A percentile compares a stretch with the other conserved stretches of the same genome.
Evolutionary conservation across 176 grass and related monocot genomes (phyloP).

Genomic region (Coix lacrymajobi): DNA sequence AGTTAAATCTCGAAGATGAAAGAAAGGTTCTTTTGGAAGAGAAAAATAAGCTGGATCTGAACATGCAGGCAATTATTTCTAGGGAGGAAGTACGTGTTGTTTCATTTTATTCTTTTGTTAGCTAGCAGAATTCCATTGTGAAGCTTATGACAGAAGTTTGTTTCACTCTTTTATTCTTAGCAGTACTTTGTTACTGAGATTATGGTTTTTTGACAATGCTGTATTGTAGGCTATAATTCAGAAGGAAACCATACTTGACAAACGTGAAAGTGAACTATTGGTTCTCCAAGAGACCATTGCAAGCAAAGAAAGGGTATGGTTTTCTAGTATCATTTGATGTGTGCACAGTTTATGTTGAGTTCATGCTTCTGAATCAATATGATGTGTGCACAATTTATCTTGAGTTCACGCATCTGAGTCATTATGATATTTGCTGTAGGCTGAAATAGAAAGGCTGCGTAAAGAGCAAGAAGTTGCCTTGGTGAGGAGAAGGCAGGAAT

Average conservation of each 20-base stretch:
- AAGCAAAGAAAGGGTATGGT: slow-evolving; percentile 65
- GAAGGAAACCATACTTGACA: slow-evolving; percentile 72
- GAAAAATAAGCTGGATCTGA: slow-evolving; percentile 62
- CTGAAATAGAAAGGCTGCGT: slow-evolving; percentile 63
- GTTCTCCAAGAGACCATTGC: slow-evolving; percentile 79
- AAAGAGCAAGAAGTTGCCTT: slow-evolving; percentile 53
- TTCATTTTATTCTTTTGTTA: slow-evolving; percentile 5
- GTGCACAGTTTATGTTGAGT: not conserved
- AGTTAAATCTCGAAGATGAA: slow-evolving; percentile 52
- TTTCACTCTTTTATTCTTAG: not conserved
- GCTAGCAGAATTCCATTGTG: not conserved
- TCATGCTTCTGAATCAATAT: slow-evolving; percentile 3
- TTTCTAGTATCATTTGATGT: slow-evolving; percentile 4
- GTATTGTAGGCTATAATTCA: slow-evolving; percentile 53
- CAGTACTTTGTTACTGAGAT: not conserved
- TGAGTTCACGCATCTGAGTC: slow-evolving; percentile 12
- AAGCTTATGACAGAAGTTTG: slow-evolving; percentile 2
- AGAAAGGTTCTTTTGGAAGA: slow-evolving; percentile 50
- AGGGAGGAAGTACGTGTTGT: slow-evolving; percentile 73
- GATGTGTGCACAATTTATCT: not conserved
- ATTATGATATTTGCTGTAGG: slow-evolving; percentile 36
- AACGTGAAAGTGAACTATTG: slow-evolving; percentile 65
- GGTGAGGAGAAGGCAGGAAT: slow-evolving; percentile 50
- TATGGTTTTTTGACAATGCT: slow-evolving; percentile 13
- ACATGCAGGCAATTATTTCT: slow-evolving; percentile 52